Base-by-base conservation (phyloP, 176 grass and related monocot species). In the Themeda triandra region DNA sequence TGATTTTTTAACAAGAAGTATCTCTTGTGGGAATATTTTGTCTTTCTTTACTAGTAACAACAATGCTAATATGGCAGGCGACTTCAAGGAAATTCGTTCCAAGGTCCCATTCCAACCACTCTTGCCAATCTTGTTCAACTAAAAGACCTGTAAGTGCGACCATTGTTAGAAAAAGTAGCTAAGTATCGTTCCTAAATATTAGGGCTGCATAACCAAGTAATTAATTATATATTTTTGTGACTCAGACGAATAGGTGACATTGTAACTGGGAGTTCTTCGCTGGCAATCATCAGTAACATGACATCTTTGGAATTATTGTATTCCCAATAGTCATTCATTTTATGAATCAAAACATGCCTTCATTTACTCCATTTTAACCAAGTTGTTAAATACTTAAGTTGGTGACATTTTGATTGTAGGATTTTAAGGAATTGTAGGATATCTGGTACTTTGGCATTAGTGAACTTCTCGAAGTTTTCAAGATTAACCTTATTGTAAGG, bases 81-180 rank as follows among this genome's bases (percentile, higher is more conserved):
- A 54, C 85, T 98, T 74, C 92, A 98, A 80, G 95, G 95, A 2
- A 98, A 92, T 86, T 92, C 89, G 42, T 95, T 98, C 44, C 63
- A 92, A 89, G 95, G 92, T 70, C 87, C 92, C 62, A 64, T 98
- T 89, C 95, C 92, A 48, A 33, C 77, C 21, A 92, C 72, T 51
- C 17, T 98, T 77, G 83, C 91, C 3, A 95, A 89, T 60, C 92
- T 98, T 27, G 31, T 12, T 56, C 56, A 83, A 62, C 35, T 98
- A 66, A 85, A 23, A 44, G 48, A 0, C 70, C 75, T 98, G 93
- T 98, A 91, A 95, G 92, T 89, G 13, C 15, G 5, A 19, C 6
- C 0, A 19, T 51, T 51, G 17, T 13, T 31, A 30, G 0, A 2
- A 6, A 70, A 13, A 80, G 33, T 14, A 29, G 8, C 10, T 41